These are phyloP conservation scores for Epichloe gansuensis DNA, from an alignment of 2,329 filamentous ascomycete genomes.

Conservation along the genomic window DNA sequence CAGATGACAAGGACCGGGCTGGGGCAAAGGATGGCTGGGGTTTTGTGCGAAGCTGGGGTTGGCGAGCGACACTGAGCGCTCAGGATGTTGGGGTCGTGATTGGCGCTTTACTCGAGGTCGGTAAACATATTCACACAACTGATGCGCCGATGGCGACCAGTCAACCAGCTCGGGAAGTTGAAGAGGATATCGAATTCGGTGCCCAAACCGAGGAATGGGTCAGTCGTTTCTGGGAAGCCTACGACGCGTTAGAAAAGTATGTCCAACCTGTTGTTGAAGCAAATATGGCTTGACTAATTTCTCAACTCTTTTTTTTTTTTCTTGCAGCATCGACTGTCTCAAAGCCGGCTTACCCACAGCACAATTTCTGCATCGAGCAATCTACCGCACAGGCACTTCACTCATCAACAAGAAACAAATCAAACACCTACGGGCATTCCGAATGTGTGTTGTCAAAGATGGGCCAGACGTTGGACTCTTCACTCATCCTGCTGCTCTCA, in stretches of 20 bases:
- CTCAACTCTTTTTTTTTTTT: neutral
- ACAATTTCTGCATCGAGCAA: constrained; percentile 80
- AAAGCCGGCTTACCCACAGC: constrained; percentile 68
- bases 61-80: constrained; percentile 85
- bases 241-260: constrained; percentile 58
- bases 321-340: constrained; percentile 55
- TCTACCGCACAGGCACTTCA: constrained; percentile 82
- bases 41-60: constrained; percentile 94
- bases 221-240: constrained; percentile 56
- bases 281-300: too few species aligned
- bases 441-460: constrained; percentile 92
- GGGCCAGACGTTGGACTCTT: constrained; percentile 86
- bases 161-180: constrained; percentile 27
- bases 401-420: constrained; percentile 91
- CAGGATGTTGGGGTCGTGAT: constrained; percentile 90
- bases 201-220: constrained; percentile 52
- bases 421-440: constrained; percentile 80
- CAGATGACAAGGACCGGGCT: constrained; percentile 54
- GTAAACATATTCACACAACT: constrained; percentile 37
- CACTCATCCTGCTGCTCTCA: constrained; percentile 81
- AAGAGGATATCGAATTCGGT: constrained; percentile 34
- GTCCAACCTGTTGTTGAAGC: constrained; percentile 12
- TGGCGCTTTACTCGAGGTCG: constrained; percentile 85
- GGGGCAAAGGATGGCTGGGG: constrained; percentile 87
- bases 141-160: constrained; percentile 18